Evolutionary conservation across 495 filamentous ascomycete species (phyloP).

Genomic region (Aspergillus affinis): DNA sequence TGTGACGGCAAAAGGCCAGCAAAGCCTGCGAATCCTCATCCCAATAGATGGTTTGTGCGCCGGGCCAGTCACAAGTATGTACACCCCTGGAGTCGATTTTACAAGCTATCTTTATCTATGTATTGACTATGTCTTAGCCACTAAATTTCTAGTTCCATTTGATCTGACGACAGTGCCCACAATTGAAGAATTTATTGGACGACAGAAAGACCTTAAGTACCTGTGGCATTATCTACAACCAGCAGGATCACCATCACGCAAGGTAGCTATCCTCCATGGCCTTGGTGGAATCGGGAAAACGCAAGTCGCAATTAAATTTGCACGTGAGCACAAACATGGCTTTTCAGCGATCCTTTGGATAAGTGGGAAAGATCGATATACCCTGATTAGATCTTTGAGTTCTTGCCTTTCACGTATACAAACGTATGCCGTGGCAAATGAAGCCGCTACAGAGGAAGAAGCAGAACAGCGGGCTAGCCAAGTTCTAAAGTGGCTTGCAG

Average conservation of each 20-base stretch:
- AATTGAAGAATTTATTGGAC: constrained; percentile 29
- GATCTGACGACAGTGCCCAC: constrained; percentile 26
- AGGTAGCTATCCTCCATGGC: constrained; percentile 34
- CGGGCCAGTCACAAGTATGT: no score
- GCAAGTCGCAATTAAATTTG: constrained; percentile 41
- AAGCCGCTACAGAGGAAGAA: constrained; percentile 17
- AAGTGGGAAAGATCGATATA: constrained; percentile 23
- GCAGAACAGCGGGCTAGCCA: constrained; percentile 4
- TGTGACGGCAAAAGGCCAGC: no score
- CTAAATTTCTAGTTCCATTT: constrained; percentile 23
- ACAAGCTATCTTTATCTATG: no score
- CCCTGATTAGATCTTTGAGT: constrained; percentile 24
- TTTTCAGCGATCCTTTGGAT: constrained; percentile 35
- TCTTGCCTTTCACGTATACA: constrained; percentile 22
- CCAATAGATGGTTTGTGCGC: no score
- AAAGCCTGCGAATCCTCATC: no score
- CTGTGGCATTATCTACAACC: constrained; percentile 28
- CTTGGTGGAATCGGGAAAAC: constrained; percentile 47
- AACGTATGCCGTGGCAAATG: constrained; percentile 3
- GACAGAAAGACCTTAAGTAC: constrained; percentile 24
- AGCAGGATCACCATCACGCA: constrained; percentile 17
- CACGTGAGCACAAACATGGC: constrained; percentile 25
- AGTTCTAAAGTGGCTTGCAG: constrained; percentile 15
- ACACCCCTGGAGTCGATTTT: no score
- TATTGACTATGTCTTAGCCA: constrained; percentile 26